Conservation (phyloP, 257 asterid species). For the Lavandula angustifolia region DNA sequence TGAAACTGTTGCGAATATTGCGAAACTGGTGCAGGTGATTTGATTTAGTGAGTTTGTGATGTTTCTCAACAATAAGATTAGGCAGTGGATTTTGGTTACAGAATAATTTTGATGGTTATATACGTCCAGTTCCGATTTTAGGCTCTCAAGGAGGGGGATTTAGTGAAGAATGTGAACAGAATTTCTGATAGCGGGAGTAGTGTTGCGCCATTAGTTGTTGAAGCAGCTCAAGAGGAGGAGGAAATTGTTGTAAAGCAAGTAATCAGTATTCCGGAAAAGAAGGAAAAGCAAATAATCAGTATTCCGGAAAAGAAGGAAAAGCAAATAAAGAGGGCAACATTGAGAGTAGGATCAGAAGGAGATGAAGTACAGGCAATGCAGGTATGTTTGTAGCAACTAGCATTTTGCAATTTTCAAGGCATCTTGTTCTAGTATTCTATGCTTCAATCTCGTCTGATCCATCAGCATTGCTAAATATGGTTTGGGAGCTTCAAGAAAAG, state of each 20-base stretch:
- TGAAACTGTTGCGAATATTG: constrained; percentile 56
- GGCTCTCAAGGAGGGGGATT: constrained; percentile 77
- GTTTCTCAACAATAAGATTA: not conserved
- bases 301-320: constrained; percentile 49
- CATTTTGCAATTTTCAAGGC: not conserved
- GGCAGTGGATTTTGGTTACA: not conserved
- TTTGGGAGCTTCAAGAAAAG: constrained; percentile 11
- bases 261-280: constrained; percentile 46
- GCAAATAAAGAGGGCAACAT: constrained; percentile 50
- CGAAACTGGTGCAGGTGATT: constrained; percentile 68
- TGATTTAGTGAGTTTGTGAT: constrained; percentile 5
- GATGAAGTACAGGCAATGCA: constrained; percentile 79
- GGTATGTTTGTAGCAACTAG: constrained; percentile 43
- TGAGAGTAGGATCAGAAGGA: constrained; percentile 88
- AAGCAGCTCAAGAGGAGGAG: constrained; percentile 50
- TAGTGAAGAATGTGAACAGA: constrained; percentile 51
- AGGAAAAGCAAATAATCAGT: constrained; percentile 63
- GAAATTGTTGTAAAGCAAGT: constrained; percentile 59
- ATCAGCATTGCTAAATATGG: not conserved
- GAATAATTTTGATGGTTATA: constrained; percentile 40
- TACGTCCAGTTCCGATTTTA: constrained; percentile 41
- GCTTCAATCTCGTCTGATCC: not conserved
- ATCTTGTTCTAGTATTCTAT: constrained; percentile 3
- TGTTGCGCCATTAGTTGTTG: constrained; percentile 54
- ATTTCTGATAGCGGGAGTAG: constrained; percentile 60